phyloP scores from a whole-genome alignment of 495 filamentous ascomycete species.

The Geopyxis carbonaria region DNA sequence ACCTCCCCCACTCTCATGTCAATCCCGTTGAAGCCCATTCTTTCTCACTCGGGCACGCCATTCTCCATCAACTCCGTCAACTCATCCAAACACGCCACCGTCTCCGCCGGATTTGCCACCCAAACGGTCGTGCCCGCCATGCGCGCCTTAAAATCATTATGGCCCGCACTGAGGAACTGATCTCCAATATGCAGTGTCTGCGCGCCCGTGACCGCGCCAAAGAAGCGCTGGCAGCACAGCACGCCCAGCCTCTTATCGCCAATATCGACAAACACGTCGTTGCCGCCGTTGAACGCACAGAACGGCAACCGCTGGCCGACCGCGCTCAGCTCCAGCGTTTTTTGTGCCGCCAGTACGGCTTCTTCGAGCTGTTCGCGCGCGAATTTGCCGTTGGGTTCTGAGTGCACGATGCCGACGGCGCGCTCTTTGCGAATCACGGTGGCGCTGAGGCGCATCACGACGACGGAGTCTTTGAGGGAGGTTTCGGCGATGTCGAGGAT shows the following conservation, averaged over 20 bases:
- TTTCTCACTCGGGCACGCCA: constrained; percentile 9
- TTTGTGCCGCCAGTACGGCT: constrained; percentile 84
- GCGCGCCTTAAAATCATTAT: constrained; percentile 85
- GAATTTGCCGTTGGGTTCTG: constrained; percentile 41
- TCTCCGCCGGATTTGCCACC: constrained; percentile 87
- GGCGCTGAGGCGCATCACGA: constrained; percentile 58
- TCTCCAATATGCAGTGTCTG: constrained; percentile 37
- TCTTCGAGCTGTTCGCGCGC: constrained; percentile 83
- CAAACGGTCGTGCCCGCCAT: constrained; percentile 54
- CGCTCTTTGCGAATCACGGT: constrained; percentile 73
- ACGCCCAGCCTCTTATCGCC: constrained; percentile 97
- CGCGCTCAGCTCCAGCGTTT: constrained; percentile 65
- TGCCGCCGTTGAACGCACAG: constrained; percentile 95
- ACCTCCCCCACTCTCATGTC: no score
- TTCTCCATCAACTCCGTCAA: constrained; percentile 35
- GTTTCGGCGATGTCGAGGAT: constrained; percentile 77
- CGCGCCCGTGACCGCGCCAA: constrained; percentile 48
- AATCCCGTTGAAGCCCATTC: no score
- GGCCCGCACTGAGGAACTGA: constrained; percentile 87
- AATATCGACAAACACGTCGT: constrained; percentile 97
- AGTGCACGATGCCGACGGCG: constrained; percentile 77
- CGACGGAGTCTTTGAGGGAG: constrained; percentile 60
- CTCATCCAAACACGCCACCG: constrained; percentile 74
- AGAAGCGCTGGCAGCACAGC: constrained; percentile 77
- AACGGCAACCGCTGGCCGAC: constrained; percentile 63